Base-by-base conservation (phyloP, 2,329 filamentous ascomycete genomes). In the Fusarium subtropicale region DNA sequence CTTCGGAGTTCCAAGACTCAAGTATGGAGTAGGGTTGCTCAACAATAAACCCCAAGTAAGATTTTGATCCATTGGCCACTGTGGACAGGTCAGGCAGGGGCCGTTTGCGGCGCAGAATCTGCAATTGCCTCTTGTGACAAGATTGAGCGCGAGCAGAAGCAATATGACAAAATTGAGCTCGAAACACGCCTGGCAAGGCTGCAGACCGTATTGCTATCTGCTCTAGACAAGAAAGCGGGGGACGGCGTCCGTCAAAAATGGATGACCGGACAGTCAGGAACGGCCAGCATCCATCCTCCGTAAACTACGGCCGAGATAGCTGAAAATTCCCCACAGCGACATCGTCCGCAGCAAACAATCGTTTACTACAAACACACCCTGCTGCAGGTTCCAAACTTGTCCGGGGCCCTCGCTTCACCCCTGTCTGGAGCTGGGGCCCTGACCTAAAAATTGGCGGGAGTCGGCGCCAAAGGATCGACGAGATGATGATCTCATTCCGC, bases 401-500 rank as follows among this genome's bases (percentile, higher is more conserved):
- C 50, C 26, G 42, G 63, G 45, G 59, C 57, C 45, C 57, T 70
- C 47, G 54, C 50, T 44, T 53, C 13, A 15, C 64, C 56, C 67
- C 60, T 69, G 56, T 72, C 44, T 52, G 60, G 45, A 62, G 66
- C 69, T 70, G 60, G 63, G 45, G 64, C 60, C 69, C 60, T 69
- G 63, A 64, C 68, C 56, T 67, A 71, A 71, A 51, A 72, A 69
- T 68, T 72, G 72, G 68, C 70, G 72, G 71, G 71, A 74, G 60
- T 74, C 69, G 71, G 72, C 67, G 72, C 62, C 71, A 73, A 69
- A 71, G 54, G 72, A 74, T 74, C 72, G 71, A 74, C 72, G 65
- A 68, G 65, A 68, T 69, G 71, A 74, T 74, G 72, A 74, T 74
- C 72, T 74, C 72, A 74, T 74, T 74, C 72, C 69, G 64, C 58